Evolutionary conservation across 2,329 filamentous ascomycete genomes (phyloP).

Genomic region (Chaetomiaceae sp.): DNA sequence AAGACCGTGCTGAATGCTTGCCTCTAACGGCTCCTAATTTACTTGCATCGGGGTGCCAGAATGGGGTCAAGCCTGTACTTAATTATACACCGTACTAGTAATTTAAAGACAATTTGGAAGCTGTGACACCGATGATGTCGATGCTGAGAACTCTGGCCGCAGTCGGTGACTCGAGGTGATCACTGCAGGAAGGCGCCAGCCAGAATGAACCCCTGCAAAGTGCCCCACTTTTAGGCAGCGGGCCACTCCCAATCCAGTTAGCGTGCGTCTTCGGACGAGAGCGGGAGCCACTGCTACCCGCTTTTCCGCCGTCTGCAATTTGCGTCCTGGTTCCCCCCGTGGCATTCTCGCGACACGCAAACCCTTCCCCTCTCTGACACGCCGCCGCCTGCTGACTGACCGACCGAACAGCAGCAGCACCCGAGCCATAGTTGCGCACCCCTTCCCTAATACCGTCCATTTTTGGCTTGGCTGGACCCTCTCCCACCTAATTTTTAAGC

Average conservation of each 20-base stretch:
- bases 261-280: constrained; percentile 7
- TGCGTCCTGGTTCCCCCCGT: constrained; percentile 15
- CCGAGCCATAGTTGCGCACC: constrained; percentile 2
- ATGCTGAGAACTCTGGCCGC: too few species aligned
- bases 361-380: constrained; percentile 18
- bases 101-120: too few species aligned
- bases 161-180: too few species aligned
- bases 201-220: neutral
- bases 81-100: too few species aligned
- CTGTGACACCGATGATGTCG: too few species aligned
- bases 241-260: constrained; percentile 2
- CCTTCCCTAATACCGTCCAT: constrained; percentile 6
- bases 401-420: constrained; percentile 10
- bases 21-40: too few species aligned
- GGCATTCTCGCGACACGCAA: constrained; percentile 23
- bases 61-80: too few species aligned
- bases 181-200: neutral
- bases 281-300: constrained; percentile 15
- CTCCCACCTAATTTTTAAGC: constrained; percentile 3
- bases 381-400: constrained; percentile 15
- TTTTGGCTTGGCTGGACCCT: neutral
- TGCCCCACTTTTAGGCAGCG: neutral
- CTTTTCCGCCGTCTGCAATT: constrained; percentile 16
- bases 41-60: too few species aligned
- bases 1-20: neutral